phyloP scores from a whole-genome alignment of 805 yeast genomes.

The Tetrapisispora pingtungensis region DNA sequence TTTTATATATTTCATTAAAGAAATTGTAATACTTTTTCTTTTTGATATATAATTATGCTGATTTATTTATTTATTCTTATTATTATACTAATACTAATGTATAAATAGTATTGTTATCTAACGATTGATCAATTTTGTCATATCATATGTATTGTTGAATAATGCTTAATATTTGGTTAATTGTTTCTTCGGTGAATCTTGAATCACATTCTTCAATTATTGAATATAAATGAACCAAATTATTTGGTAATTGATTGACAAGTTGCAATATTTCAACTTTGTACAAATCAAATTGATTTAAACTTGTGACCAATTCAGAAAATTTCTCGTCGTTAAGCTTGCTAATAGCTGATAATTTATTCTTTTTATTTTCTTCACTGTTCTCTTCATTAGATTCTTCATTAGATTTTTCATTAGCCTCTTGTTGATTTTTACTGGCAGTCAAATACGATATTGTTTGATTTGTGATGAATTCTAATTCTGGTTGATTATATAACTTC shows the following conservation, averaged over 20 bases:
- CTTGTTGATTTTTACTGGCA: conserved; percentile 12
- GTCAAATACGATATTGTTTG: conserved; percentile 25
- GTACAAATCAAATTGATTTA: conserved; percentile 45
- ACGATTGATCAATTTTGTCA: neutral
- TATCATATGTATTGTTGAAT: conserved; percentile 33
- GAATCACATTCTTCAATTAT: conserved; percentile 88
- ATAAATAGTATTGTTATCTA: no score
- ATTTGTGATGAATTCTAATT: conserved; percentile 28
- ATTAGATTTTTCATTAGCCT: conserved; percentile 8
- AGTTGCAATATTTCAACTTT: conserved; percentile 80
- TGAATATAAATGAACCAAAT: conserved; percentile 68
- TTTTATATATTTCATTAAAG: no score
- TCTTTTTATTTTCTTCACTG: conserved; percentile 10
- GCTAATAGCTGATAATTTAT: conserved; percentile 17
- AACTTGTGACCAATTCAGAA: conserved; percentile 21
- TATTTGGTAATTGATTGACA: conserved; percentile 68
- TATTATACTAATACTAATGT: no score
- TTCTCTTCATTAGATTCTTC: conserved; percentile 8
- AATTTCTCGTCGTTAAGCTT: conserved; percentile 25
- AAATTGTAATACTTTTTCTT: no score
- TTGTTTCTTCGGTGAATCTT: conserved; percentile 60
- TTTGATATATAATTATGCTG: no score
- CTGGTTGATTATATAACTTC: conserved; percentile 28
- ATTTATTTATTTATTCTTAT: no score
- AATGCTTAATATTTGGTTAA: conserved; percentile 48